Conservation (phyloP, 2,329 filamentous ascomycete species). For the Lachnellula hyalina region DNA sequence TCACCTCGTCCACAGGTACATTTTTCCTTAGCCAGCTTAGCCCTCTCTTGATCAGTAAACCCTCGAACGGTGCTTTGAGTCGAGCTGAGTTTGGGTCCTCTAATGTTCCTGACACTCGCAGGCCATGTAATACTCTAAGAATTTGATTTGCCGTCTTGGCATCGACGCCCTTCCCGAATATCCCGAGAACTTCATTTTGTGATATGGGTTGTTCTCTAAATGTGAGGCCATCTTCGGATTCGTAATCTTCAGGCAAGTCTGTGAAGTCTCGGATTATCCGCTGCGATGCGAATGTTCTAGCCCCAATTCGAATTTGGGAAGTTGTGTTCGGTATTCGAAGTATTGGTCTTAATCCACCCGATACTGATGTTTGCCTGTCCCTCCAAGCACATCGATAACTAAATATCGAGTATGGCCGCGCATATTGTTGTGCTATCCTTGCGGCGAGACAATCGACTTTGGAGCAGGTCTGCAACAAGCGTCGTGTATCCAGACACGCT, state of each 20-base stretch:
- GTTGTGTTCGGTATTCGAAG: background rate
- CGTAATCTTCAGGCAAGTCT: slow-evolving; percentile 52
- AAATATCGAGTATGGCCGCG: slow-evolving; percentile 14
- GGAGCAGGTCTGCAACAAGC: slow-evolving; percentile 19
- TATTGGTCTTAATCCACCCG: background rate
- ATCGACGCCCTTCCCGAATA: slow-evolving; percentile 48
- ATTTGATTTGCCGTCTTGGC: slow-evolving; percentile 45
- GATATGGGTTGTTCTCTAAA: slow-evolving; percentile 48
- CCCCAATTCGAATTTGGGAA: slow-evolving; percentile 5
- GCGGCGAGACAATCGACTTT: slow-evolving; percentile 22
- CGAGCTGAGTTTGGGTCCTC: slow-evolving; percentile 45
- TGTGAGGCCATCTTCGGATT: slow-evolving; percentile 48
- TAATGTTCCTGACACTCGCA: slow-evolving; percentile 58
- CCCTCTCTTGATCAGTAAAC: slow-evolving; percentile 39
- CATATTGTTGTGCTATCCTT: slow-evolving; percentile 17
- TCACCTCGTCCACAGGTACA: slow-evolving; percentile 53
- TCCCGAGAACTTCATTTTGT: slow-evolving; percentile 38
- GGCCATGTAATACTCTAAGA: slow-evolving; percentile 55
- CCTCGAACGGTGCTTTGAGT: slow-evolving; percentile 11
- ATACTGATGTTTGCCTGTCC: background rate
- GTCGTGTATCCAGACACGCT: slow-evolving; percentile 20
- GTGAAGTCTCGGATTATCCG: slow-evolving; percentile 47
- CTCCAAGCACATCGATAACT: background rate
- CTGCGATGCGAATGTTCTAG: slow-evolving; percentile 13
- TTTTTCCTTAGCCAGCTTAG: slow-evolving; percentile 51